These are phyloP conservation scores for Populus tremula DNA, from an alignment of 345 rosid species.

Conservation along the genomic window DNA sequence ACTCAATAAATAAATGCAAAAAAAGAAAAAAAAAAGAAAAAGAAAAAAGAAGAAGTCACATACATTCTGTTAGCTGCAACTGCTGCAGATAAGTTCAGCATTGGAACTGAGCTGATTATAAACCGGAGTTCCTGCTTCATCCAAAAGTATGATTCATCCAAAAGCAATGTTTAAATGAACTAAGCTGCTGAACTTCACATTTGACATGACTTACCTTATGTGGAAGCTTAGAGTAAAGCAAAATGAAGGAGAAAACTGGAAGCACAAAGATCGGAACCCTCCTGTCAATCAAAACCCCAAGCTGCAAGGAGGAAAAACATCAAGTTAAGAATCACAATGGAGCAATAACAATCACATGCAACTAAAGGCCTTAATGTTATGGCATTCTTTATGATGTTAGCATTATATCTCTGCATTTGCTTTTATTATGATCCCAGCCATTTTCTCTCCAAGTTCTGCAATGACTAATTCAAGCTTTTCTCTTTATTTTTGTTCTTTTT, in stretches of 20 bases:
- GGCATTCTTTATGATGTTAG: too few species aligned
- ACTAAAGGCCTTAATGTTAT: too few species aligned
- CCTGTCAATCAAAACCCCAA: slow-evolving; percentile 73
- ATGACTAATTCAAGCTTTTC: too few species aligned
- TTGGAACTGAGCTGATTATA: slow-evolving; percentile 85
- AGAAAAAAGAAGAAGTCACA: slow-evolving; percentile 8
- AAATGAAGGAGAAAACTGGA: slow-evolving; percentile 65
- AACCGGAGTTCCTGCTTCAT: slow-evolving; percentile 89
- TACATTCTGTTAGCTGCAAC: slow-evolving; percentile 91
- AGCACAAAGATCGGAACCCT: slow-evolving; percentile 58
- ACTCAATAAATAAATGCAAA: not conserved
- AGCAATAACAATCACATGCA: too few species aligned
- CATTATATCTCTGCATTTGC: too few species aligned
- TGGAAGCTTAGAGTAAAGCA: slow-evolving; percentile 93
- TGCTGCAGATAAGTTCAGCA: slow-evolving; percentile 91
- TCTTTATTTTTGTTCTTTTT: too few species aligned
- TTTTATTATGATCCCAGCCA: too few species aligned
- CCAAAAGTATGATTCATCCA: slow-evolving; percentile 2
- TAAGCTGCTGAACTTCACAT: slow-evolving; percentile 20
- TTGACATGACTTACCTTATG: slow-evolving; percentile 64
- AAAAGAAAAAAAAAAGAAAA: not conserved
- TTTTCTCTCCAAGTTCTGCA: too few species aligned
- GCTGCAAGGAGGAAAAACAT: slow-evolving; percentile 45
- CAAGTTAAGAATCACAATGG: not conserved
- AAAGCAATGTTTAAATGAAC: slow-evolving; percentile 9